phyloP scores from a whole-genome alignment of 139 green algal genomes.

The Tetraselmis chui region DNA sequence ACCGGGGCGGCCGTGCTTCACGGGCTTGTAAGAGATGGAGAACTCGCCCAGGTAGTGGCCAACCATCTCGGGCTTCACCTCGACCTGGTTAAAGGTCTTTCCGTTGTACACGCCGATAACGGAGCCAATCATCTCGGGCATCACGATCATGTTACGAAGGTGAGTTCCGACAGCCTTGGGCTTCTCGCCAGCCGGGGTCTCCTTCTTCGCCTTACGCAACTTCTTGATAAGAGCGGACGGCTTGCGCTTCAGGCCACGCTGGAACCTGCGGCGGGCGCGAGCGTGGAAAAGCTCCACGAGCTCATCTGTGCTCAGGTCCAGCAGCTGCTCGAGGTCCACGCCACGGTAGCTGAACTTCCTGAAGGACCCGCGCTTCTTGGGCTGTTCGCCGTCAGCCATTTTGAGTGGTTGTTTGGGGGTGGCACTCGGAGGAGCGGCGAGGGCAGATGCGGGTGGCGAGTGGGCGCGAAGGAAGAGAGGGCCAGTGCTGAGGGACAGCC shows the following conservation, averaged over 20 bases:
- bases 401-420: neutral
- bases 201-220: conserved; percentile 87
- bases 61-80: conserved; percentile 89
- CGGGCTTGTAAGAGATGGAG: conserved; percentile 98
- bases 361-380: conserved; percentile 36
- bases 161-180: conserved; percentile 96
- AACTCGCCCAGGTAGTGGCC: conserved; percentile 99
- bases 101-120: conserved; percentile 99
- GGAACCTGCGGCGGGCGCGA: conserved; percentile 68
- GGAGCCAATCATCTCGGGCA: conserved; percentile 98
- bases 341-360: conserved; percentile 84
- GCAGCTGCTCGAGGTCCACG: conserved; percentile 97
- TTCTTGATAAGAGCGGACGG: conserved; percentile 93
- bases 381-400: neutral
- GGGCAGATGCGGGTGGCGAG: neutral
- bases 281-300: conserved; percentile 79
- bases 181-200: conserved; percentile 82
- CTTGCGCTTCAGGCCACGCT: conserved; percentile 95
- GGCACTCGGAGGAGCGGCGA: too few relatives aligned
- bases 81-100: conserved; percentile 96
- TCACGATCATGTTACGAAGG: conserved; percentile 98
- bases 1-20: conserved; percentile 93
- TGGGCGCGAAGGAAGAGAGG: neutral
- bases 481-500: neutral
- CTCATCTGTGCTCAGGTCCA: conserved; percentile 92